Evolutionary conservation across 371 early-diverging fungal genomes (phyloP).

Genomic region (Fennellomyces sp.): DNA sequence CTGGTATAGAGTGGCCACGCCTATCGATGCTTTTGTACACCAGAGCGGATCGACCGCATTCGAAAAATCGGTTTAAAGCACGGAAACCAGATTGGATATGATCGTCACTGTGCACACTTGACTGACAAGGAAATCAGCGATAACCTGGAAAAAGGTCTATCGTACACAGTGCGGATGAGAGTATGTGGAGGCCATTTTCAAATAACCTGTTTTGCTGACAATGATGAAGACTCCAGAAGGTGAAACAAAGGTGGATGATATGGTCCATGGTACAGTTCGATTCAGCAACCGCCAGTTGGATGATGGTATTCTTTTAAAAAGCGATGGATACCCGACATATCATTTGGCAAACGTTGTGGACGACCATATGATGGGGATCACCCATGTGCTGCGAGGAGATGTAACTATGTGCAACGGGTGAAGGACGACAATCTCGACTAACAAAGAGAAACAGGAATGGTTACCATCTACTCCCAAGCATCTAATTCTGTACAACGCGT

Average conservation of each 20-base stretch:
- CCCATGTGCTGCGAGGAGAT: slow-evolving; percentile 93
- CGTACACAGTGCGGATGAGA: slow-evolving; percentile 78
- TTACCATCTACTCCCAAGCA: slow-evolving; percentile 93
- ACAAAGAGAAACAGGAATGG: slow-evolving; percentile 73
- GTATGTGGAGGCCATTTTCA: slow-evolving; percentile 38
- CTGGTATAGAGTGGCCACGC: slow-evolving; percentile 78
- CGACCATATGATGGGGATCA: slow-evolving; percentile 89
- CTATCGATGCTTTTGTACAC: slow-evolving; percentile 89
- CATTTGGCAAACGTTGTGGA: slow-evolving; percentile 96
- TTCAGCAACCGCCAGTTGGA: slow-evolving; percentile 80
- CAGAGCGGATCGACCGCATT: slow-evolving; percentile 70
- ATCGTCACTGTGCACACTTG: slow-evolving; percentile 78
- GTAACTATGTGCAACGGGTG: slow-evolving; percentile 40
- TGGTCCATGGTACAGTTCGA: slow-evolving; percentile 75
- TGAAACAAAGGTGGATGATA: slow-evolving; percentile 66
- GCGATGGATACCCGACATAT: slow-evolving; percentile 93
- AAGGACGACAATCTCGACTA: background rate
- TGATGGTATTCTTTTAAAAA: slow-evolving; percentile 89
- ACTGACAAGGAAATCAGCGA: slow-evolving; percentile 63
- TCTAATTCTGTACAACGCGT: slow-evolving; percentile 77
- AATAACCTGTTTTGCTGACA: no score
- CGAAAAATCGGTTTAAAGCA: slow-evolving; percentile 58
- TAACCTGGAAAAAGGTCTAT: slow-evolving; percentile 51
- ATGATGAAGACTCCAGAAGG: slow-evolving; percentile 72
- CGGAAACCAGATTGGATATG: slow-evolving; percentile 75